phyloP scores from a whole-genome alignment of 2,329 filamentous ascomycete genomes.

The Alternaria sp. region DNA sequence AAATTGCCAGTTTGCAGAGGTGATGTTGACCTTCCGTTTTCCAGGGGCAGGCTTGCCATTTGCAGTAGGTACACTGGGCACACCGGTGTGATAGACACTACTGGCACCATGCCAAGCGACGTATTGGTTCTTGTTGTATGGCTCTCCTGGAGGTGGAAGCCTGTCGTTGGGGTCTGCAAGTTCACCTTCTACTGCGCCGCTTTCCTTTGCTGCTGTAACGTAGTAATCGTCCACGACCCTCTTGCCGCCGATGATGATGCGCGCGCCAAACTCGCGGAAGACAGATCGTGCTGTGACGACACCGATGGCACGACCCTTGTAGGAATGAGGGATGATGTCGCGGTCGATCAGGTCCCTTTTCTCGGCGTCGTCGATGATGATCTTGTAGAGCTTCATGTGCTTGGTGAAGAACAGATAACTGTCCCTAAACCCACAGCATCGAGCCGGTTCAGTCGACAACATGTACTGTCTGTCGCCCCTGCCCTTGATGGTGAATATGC shows the following conservation, averaged over 20 bases:
- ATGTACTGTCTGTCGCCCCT: conserved; percentile 91
- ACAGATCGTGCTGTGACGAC: conserved; percentile 96
- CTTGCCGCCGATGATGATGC: conserved; percentile 90
- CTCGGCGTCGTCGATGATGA: conserved; percentile 96
- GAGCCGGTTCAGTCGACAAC: conserved; percentile 95
- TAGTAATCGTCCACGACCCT: conserved; percentile 90
- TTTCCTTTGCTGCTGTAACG: conserved; percentile 73
- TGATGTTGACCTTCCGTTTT: conserved; percentile 86
- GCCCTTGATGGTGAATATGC: conserved; percentile 89
- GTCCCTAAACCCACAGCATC: conserved; percentile 95
- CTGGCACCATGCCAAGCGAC: conserved; percentile 98
- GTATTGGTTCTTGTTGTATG: conserved; percentile 99
- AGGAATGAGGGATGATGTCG: conserved; percentile 94
- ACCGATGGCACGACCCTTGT: conserved; percentile 97
- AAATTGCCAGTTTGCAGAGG: conserved; percentile 94
- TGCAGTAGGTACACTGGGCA: conserved; percentile 75
- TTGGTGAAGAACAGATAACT: conserved; percentile 99
- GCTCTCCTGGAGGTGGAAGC: conserved; percentile 74
- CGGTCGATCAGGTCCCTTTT: conserved; percentile 96
- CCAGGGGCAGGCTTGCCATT: conserved; percentile 75
- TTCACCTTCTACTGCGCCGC: conserved; percentile 85
- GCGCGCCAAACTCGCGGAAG: conserved; percentile 93
- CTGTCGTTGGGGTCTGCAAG: conserved; percentile 88
- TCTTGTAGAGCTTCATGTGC: conserved; percentile 94
- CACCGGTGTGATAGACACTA: conserved; percentile 87